Conservation (phyloP, 345 rosid species). For the Salix exigua region DNA sequence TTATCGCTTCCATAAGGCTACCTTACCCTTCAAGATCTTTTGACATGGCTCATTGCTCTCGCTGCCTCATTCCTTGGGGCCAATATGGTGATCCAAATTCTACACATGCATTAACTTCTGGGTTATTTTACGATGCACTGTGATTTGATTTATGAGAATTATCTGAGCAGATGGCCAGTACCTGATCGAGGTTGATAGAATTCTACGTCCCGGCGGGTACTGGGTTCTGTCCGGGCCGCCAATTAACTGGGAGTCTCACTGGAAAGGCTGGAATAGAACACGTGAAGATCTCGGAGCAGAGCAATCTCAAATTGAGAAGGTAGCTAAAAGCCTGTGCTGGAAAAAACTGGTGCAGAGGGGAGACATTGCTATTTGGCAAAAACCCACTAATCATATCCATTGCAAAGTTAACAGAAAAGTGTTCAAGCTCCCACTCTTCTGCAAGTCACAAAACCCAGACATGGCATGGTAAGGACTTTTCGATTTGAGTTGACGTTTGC, state of each 20-base stretch:
- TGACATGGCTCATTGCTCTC: constrained; percentile 97
- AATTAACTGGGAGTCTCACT: constrained; percentile 70
- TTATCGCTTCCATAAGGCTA: constrained; percentile 76
- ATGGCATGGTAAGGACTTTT: constrained; percentile 59
- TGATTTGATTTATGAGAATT: neutral
- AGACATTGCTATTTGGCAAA: constrained; percentile 84
- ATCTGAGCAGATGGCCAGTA: constrained; percentile 60
- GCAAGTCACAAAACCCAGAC: constrained; percentile 65
- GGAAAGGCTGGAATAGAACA: constrained; percentile 84
- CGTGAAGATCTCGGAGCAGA: constrained; percentile 55
- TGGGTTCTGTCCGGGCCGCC: constrained; percentile 97
- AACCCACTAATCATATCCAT: constrained; percentile 76
- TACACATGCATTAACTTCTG: too few relatives aligned
- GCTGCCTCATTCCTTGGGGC: constrained; percentile 96
- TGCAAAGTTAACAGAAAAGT: constrained; percentile 54
- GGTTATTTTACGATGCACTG: neutral
- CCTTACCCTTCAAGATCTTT: constrained; percentile 92
- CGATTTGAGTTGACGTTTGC: neutral
- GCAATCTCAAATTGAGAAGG: constrained; percentile 49
- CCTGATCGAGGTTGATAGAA: constrained; percentile 76
- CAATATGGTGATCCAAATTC: constrained; percentile 40
- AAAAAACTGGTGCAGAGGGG: constrained; percentile 58
- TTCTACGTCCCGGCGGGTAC: constrained; percentile 86
- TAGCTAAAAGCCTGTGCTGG: constrained; percentile 82
- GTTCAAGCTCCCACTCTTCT: constrained; percentile 56